Conservation (phyloP, 75 land plant genomes). For the Selaginella moellendorffii region DNA sequence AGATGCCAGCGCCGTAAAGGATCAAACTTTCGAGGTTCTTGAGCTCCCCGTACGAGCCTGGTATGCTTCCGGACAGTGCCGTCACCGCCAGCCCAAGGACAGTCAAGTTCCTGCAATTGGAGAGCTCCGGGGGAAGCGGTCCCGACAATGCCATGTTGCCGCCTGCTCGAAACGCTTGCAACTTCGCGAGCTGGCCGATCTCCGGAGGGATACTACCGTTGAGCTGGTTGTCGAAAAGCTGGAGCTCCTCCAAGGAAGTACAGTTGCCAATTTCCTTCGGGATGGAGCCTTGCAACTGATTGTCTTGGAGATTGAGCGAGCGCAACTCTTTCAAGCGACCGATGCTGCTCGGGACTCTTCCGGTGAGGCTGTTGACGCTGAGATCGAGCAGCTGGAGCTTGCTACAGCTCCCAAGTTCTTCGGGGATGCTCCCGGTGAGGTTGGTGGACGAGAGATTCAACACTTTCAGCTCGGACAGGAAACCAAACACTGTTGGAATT, state of each 20-base stretch:
- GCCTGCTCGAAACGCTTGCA: conserved; percentile 47
- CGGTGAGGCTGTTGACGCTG: conserved; percentile 2
- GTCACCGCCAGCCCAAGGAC: conserved; percentile 55
- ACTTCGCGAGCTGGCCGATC: conserved; percentile 32
- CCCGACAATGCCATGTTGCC: conserved; percentile 67
- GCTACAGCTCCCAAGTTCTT: conserved; percentile 19
- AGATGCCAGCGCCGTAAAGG: conserved; percentile 6
- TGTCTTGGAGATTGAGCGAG: conserved; percentile 38
- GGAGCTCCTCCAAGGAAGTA: conserved; percentile 23
- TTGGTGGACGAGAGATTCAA: conserved; percentile 40
- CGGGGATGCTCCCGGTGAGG: conserved; percentile 32
- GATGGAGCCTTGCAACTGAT: conserved; percentile 45
- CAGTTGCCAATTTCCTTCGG: conserved; percentile 48
- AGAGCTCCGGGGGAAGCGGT: conserved; percentile 40
- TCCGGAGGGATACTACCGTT: conserved; percentile 39
- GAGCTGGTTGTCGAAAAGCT: conserved; percentile 65
- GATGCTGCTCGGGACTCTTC: background rate
- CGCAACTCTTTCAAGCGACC: conserved; percentile 32
- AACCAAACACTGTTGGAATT: background rate
- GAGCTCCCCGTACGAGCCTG: conserved; percentile 27
- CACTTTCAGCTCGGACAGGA: background rate
- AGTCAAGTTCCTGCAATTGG: conserved; percentile 28
- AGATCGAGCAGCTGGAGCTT: conserved; percentile 11
- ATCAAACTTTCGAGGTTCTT: conserved; percentile 53
- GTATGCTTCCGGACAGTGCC: conserved; percentile 48